Conservation (phyloP, 192 early-diverging fungal species). For the Backusella mclennaniae region DNA sequence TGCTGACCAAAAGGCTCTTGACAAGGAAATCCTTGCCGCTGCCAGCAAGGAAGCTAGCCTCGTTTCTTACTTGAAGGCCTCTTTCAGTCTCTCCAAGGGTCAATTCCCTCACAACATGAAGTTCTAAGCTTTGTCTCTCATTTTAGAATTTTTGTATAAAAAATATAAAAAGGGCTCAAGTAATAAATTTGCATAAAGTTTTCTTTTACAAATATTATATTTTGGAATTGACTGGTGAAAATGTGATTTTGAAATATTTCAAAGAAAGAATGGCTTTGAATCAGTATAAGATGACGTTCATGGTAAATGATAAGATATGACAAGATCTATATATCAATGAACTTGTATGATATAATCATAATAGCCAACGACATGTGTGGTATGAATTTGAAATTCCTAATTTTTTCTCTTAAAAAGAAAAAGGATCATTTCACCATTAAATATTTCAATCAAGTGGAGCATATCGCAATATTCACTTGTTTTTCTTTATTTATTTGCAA, state of each 20-base stretch:
- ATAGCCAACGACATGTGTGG: too few relatives aligned
- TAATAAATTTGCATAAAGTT: neutral
- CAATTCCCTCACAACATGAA: constrained; percentile 94
- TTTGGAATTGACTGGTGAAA: neutral
- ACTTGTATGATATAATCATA: too few relatives aligned
- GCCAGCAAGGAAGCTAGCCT: constrained; percentile 86
- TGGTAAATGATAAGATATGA: too few relatives aligned
- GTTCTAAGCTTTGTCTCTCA: constrained; percentile 67
- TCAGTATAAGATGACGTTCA: too few relatives aligned
- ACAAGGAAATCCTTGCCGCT: constrained; percentile 79
- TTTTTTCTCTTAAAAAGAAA: neutral
- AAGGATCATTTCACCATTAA: neutral
- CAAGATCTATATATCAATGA: too few relatives aligned
- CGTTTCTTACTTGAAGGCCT: constrained; percentile 81
- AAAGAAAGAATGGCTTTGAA: too few relatives aligned
- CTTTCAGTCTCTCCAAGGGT: constrained; percentile 93
- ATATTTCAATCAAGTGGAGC: neutral
- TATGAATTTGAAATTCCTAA: neutral
- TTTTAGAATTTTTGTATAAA: neutral
- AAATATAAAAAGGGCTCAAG: neutral
- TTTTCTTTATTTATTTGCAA: neutral
- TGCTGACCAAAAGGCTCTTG: constrained; percentile 89
- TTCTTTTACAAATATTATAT: neutral
- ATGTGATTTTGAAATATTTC: neutral
- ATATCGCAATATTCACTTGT: neutral